Base-by-base conservation (phyloP, 2,329 filamentous ascomycete genomes). In the Sclerotinia nivalis region DNA sequence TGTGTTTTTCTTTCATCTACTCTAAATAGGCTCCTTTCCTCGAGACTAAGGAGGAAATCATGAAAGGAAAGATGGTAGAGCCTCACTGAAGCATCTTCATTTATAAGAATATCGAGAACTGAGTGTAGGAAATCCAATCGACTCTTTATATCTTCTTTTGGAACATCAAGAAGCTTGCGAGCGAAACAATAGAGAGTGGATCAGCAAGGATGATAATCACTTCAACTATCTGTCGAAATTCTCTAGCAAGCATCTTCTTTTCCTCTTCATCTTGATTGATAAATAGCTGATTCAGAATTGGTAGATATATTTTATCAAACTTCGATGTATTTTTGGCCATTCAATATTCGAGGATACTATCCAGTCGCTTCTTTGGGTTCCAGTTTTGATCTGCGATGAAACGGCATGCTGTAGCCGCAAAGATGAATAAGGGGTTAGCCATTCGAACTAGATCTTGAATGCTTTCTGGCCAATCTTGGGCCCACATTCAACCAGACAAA, bases 341-440 rank as follows among this genome's bases (percentile, higher is more conserved):
- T 43, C 31, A 22, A 20, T 61, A 40, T 34, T 69, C 31, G 7
- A 69, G 56, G 12, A 69, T 61, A n/a, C 12, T 62, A 22, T n/a
- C 45, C 31, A 69, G 47, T 5, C 45, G 66, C 20, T 69, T 52
- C 31, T 69, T 45, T 12, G 68, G 68, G n/a, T 64, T n/a, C 40
- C 50, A 58, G 37, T 18, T 58, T 58, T 6, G 59, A 28, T 69
- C 68, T 43, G 31, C 31, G 49, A 71, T 12, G 68, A 75, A 76
- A 5, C 75, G 73, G 55, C 72, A 77, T 6, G 69, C 43, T 20
- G 75, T 77, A 69, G 75, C 64, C 20, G 78, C 78, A 72, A 74
- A 78, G 52, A 79, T 79, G 68, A 80, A 80, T 6, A 82, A 71
- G 0, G 80, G 79, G 7, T 74, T 69, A 20, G 80, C 76, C 72